A percentile compares a stretch with the other conserved stretches of the same genome.
phyloP scores from a whole-genome alignment of 2,329 filamentous ascomycete genomes.

The Endocalyx cinctus region DNA sequence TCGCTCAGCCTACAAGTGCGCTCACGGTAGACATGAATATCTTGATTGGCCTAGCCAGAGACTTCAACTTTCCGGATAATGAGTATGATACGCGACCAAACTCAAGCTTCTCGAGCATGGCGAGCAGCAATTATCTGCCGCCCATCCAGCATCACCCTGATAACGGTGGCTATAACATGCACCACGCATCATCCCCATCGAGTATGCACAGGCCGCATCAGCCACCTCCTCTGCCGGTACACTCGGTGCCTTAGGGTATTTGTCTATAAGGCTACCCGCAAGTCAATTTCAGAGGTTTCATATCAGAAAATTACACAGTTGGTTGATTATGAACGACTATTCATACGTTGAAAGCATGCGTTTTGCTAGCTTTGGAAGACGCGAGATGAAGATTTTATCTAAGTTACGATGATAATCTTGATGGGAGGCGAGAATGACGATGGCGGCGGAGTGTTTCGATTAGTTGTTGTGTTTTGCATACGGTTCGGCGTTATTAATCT shows the following conservation, averaged over 20 bases:
- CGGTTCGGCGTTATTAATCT: too few species aligned
- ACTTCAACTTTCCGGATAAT: conserved; percentile 38
- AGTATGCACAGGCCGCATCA: conserved; percentile 13
- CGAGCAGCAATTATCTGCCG: conserved; percentile 22
- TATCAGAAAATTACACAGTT: too few species aligned
- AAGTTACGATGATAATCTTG: too few species aligned
- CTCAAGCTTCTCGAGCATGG: conserved; percentile 40
- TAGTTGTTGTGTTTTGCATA: too few species aligned
- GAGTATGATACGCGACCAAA: conserved; percentile 24
- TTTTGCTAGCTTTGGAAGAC: too few species aligned
- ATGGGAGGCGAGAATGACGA: too few species aligned
- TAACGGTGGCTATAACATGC: conserved; percentile 8
- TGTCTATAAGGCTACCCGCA: too few species aligned
- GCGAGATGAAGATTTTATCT: too few species aligned
- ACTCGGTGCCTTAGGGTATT: conserved; percentile 8
- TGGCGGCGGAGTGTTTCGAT: too few species aligned
- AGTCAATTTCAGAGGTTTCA: too few species aligned
- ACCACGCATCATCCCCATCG: conserved; percentile 13
- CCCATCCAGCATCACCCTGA: conserved; percentile 15
- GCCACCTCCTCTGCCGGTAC: conserved; percentile 6
- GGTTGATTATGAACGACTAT: too few species aligned
- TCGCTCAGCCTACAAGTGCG: conserved; percentile 69
- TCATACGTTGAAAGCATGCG: too few species aligned
- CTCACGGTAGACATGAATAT: conserved; percentile 72
- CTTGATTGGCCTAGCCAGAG: conserved; percentile 47